phyloP scores from a whole-genome alignment of 2,329 filamentous ascomycete species.

The Arachnomyces sp. region DNA sequence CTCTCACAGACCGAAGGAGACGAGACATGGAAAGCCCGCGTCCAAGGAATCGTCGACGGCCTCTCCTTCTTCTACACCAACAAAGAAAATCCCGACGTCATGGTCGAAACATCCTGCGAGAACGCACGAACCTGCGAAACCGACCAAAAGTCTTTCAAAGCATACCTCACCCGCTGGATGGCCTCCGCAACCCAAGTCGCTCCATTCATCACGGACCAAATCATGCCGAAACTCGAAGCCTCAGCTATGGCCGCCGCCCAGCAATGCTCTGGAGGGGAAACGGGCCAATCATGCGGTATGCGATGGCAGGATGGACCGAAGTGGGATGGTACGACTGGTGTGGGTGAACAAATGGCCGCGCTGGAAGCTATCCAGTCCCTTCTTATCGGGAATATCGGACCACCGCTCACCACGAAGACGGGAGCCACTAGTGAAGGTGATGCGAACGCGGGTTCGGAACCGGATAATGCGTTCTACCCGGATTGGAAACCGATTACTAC shows the following conservation, averaged over 20 bases:
- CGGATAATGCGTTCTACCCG: conserved; percentile 5
- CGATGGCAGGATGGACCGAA: conserved; percentile 46
- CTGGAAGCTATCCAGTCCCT: conserved; percentile 56
- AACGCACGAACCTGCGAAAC: conserved; percentile 51
- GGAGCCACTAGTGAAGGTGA: conserved; percentile 47
- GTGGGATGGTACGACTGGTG: conserved; percentile 53
- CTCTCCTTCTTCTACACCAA: conserved; percentile 46
- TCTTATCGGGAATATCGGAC: conserved; percentile 40
- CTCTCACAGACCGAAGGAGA: conserved; percentile 29
- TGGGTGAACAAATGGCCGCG: conserved; percentile 62
- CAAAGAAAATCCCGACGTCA: conserved; percentile 42
- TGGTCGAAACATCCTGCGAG: conserved; percentile 62
- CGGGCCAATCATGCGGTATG: conserved; percentile 55
- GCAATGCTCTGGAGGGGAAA: conserved; percentile 53
- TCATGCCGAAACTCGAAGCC: conserved; percentile 50
- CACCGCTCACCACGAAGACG: conserved; percentile 44
- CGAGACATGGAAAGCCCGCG: conserved; percentile 47
- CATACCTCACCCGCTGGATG: conserved; percentile 60
- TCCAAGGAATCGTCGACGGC: conserved; percentile 48
- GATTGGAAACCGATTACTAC: conserved; percentile 16
- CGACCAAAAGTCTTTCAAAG: conserved; percentile 68
- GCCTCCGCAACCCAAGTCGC: conserved; percentile 53
- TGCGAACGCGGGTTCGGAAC: conserved; percentile 25
- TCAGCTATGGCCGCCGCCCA: conserved; percentile 53
- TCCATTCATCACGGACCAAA: conserved; percentile 47